Evolutionary conservation across 768 basidiomycete genomes (phyloP), one percentile per base, ranked within the genome.

Genomic region (Tremella yokohamensis): DNA sequence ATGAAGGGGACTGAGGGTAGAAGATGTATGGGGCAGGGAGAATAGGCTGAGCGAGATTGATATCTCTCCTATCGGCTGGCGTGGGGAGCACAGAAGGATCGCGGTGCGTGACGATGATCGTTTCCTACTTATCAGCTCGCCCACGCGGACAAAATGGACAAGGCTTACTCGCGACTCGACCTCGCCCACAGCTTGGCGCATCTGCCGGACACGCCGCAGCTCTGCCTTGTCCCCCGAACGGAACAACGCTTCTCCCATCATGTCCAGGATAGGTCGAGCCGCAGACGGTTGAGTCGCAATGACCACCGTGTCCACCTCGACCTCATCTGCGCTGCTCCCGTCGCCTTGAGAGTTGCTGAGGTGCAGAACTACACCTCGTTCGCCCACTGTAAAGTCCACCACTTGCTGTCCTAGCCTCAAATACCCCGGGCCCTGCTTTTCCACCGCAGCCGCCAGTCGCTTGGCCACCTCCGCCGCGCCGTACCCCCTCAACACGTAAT

Each of bases 231-330:
- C 48, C 22, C 57, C 50, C 3, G 16, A 2, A 2, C 49, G 25
- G 16, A 19, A 18, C 22, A 77, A 48, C 19, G 47, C 52, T 8
- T 52, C 40, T 22, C 62, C 55, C 19, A 72, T 56, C 49, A 61
- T 79, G 0, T 75, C 70, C 13, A 89, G 75, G 3, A 89, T 75
- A 4, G 80, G 79, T 13, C 79, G 74, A 13, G 85, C 87, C 25
- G 83, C 82, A 49, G 82, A 82, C 6, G 87, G 87, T 70, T 88
- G 87, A 0, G 88, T 89, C 4, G 86, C 87, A 49, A 89, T 79
- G 6, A 89, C 76, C 57, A 90, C 76, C 68, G 86, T 84, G 49
- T 83, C 81, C 66, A 88, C 88, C 7, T 38, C 8, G 8, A 70
- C 37, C 16, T 60, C 56, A 6, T 65, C 62, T 3, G 49, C 54